phyloP scores from a whole-genome alignment of 345 rosid genomes.

The Syzygium aqueum region DNA sequence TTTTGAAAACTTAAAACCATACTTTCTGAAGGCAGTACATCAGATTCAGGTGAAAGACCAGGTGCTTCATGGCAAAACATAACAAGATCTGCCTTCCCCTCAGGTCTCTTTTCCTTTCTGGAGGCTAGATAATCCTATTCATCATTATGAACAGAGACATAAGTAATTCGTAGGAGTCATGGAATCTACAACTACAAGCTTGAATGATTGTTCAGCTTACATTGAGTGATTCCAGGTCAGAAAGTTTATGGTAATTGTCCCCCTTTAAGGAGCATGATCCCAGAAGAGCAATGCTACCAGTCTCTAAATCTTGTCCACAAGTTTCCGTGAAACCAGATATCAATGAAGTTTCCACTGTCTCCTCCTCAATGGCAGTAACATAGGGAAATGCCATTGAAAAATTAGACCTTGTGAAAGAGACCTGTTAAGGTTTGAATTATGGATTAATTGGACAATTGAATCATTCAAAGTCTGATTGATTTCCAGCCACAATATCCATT shows the following conservation, averaged over 20 bases:
- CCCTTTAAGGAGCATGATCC: conserved; percentile 64
- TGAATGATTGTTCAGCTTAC: conserved; percentile 22
- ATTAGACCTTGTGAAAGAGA: conserved; percentile 49
- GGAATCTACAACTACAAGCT: not conserved
- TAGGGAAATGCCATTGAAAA: conserved; percentile 94
- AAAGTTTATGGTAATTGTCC: conserved; percentile 51
- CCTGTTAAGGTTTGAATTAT: conserved; percentile 33
- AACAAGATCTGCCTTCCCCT: conserved; percentile 63
- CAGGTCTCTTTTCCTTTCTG: conserved; percentile 44
- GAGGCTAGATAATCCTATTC: conserved; percentile 60
- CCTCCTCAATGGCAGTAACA: conserved; percentile 60
- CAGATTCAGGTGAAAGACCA: conserved; percentile 24
- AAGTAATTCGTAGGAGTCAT: not conserved
- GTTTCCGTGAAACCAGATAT: conserved; percentile 58
- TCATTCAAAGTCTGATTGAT: not conserved
- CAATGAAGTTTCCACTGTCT: conserved; percentile 63
- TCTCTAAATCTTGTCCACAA: conserved; percentile 41
- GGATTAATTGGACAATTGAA: not conserved
- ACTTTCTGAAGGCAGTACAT: conserved; percentile 48
- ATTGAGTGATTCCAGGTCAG: conserved; percentile 47
- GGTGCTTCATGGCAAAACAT: conserved; percentile 55
- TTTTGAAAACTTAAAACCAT: not conserved
- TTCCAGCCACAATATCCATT: not conserved
- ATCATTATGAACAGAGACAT: not conserved
- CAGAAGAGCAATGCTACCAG: conserved; percentile 52